Conservation (phyloP, 192 early-diverging fungal genomes). For the Endogone sp. region DNA sequence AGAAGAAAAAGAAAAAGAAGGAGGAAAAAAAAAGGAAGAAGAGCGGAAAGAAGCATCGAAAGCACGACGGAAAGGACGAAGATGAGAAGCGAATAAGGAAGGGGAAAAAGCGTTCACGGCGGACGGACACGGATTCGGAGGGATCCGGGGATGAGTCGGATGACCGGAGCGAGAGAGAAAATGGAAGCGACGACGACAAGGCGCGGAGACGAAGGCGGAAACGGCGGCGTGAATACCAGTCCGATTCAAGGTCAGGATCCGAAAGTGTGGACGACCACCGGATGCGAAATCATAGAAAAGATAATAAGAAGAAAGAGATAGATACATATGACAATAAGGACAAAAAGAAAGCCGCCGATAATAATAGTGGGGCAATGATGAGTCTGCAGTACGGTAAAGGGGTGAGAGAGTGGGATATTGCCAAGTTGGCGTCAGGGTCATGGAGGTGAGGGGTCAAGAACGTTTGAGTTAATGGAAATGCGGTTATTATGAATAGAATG, state of each 20-base stretch:
- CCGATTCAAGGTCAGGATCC: too few species aligned
- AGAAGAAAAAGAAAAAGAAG: constrained; percentile 9
- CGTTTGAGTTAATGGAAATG: too few species aligned
- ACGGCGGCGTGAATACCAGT: not conserved
- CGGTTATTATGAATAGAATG: too few species aligned
- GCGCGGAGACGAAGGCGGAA: not conserved
- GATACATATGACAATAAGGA: too few species aligned
- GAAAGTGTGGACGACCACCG: not conserved
- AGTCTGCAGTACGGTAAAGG: not conserved
- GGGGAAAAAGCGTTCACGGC: not conserved
- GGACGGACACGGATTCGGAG: not conserved
- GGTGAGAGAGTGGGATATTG: not conserved
- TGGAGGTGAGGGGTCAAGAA: too few species aligned
- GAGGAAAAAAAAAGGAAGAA: constrained; percentile 13
- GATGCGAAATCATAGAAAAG: not conserved
- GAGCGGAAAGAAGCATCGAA: not conserved
- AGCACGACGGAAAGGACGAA: not conserved
- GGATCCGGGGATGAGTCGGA: not conserved
- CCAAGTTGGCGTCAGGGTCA: not conserved
- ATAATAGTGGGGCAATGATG: not conserved
- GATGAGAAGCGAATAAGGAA: not conserved
- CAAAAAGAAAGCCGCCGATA: not conserved
- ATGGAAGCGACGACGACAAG: not conserved
- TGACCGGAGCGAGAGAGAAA: not conserved
- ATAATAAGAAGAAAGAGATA: too few species aligned